A percentile compares a stretch with the other conserved stretches of the same genome.
These are phyloP conservation scores for Spinellus fusiger DNA, from an alignment of 192 early-diverging fungal genomes.

Conservation along the genomic window DNA sequence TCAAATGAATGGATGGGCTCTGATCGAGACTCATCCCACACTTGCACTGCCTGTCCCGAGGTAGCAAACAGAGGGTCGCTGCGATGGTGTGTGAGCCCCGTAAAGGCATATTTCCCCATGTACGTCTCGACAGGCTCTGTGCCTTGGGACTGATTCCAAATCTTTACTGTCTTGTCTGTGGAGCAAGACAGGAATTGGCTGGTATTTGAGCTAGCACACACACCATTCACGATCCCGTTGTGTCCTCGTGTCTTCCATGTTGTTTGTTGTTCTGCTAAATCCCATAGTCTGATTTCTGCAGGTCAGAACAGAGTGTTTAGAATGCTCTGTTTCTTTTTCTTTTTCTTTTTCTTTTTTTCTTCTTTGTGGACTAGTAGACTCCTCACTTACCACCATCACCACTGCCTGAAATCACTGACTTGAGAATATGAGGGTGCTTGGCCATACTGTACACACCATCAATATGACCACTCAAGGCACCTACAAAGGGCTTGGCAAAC, in stretches of 20 bases:
- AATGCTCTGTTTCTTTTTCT: not conserved
- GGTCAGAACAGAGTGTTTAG: not conserved
- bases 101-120: slow-evolving; percentile 72
- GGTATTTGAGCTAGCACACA: slow-evolving; percentile 62
- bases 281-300: slow-evolving; percentile 87
- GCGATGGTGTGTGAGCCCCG: slow-evolving; percentile 89
- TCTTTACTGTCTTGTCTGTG: slow-evolving; percentile 89
- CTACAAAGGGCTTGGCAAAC: slow-evolving; percentile 97
- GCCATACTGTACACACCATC: slow-evolving; percentile 95
- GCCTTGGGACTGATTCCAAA: slow-evolving; percentile 71
- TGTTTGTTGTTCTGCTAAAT: slow-evolving; percentile 67
- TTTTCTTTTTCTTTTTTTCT: not conserved
- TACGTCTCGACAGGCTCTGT: slow-evolving; percentile 67
- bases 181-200: slow-evolving; percentile 85
- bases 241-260: slow-evolving; percentile 77
- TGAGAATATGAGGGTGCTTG: slow-evolving; percentile 87
- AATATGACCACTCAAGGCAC: slow-evolving; percentile 81
- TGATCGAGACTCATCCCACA: slow-evolving; percentile 90
- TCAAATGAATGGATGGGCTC: slow-evolving; percentile 77
- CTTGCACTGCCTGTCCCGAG: slow-evolving; percentile 74
- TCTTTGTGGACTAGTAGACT: no score
- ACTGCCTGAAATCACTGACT: slow-evolving; percentile 79
- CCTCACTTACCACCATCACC: slow-evolving; percentile 78
- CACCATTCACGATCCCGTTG: slow-evolving; percentile 81
- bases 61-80: slow-evolving; percentile 82